Evolutionary conservation across 2,329 filamentous ascomycete genomes (phyloP), one percentile per base, ranked within the genome.

Genomic region (Chrysoporthe deuterocubensis): DNA sequence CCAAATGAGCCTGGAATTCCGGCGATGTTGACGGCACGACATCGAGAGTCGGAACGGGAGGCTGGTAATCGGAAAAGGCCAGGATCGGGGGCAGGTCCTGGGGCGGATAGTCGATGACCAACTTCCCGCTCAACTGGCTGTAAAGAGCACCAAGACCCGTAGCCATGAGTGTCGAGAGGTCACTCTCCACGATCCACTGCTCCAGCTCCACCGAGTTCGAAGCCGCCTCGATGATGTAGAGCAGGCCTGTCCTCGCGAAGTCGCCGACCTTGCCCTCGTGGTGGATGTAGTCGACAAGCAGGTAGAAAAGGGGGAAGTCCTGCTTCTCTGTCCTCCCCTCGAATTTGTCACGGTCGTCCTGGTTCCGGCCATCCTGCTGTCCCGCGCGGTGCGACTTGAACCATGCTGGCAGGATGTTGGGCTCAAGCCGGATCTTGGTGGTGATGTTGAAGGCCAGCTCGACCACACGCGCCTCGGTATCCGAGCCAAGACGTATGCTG

Each of bases 111-210:
- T 94, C 86, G 71, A 97, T 90, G 64, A 95, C 92, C 69, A 96
- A 84, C 81, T 97, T 94, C 70, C 92, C 89, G 73, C 87, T 89
- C 70, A 90, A 80, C 73, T 90, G 87, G 73, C 85, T 89, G 76
- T 90, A 88, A 59, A 90, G 75, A 84, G 87, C 96, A 18, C 96
- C 96, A 0, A 99, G 81, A 0, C 96, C 96, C 0, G 94, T 98
- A 3, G 96, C 96, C 96, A 99, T 98, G 71, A 98, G 83, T 0
- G 96, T 98, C 14, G 96, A 96, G 64, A 99, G 83, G 77, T 99
- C 96, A 77, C 95, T 97, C 76, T 97, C 94, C 59, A 98, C 93
- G 71, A 99, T 92, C 96, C 96, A 99, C 75, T 93, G 92, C 80
- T 99, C 96, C 68, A 99, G 79, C 0, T 89, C 87, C 26, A 89